These are phyloP conservation scores for Acanthamoeba royreba DNA, from an alignment of 208 protist genomes.

Conservation along the genomic window DNA sequence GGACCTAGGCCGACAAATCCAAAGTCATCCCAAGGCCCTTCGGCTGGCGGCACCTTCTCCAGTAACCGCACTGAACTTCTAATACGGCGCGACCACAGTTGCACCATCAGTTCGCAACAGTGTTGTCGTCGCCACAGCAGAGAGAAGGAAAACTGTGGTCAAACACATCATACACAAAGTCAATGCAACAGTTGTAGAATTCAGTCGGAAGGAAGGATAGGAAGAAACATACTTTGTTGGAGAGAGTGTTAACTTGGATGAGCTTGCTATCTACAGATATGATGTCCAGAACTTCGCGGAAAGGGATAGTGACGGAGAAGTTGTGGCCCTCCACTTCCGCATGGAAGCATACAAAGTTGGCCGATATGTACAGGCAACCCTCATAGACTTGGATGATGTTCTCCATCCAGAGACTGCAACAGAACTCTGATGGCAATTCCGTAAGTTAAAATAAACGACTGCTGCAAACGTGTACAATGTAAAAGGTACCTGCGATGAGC, in stretches of 20 bases:
- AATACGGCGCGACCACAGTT: constrained; percentile 35
- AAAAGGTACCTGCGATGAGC: neutral
- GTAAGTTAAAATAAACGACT: neutral
- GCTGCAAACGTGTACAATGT: neutral
- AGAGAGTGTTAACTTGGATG: constrained; percentile 16
- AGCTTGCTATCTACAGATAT: constrained; percentile 40
- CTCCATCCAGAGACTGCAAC: constrained; percentile 3
- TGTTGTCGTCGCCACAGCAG: constrained; percentile 40
- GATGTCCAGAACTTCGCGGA: constrained; percentile 38
- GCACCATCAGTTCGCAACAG: constrained; percentile 45
- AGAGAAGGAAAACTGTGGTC: constrained; percentile 23
- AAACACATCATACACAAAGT: neutral
- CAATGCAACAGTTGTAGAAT: neutral
- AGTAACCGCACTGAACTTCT: neutral
- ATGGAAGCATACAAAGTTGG: constrained; percentile 20
- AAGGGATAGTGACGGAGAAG: constrained; percentile 36
- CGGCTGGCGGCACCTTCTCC: constrained; percentile 14
- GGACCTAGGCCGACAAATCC: constrained; percentile 3
- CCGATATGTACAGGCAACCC: neutral
- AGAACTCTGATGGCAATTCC: neutral
- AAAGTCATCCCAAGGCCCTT: neutral
- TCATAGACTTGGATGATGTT: constrained; percentile 26
- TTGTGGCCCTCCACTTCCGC: constrained; percentile 15
- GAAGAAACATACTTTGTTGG: neutral
- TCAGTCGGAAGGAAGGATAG: neutral